Evolutionary conservation across 345 rosid species (phyloP).

Genomic region (Adansonia digitata): DNA sequence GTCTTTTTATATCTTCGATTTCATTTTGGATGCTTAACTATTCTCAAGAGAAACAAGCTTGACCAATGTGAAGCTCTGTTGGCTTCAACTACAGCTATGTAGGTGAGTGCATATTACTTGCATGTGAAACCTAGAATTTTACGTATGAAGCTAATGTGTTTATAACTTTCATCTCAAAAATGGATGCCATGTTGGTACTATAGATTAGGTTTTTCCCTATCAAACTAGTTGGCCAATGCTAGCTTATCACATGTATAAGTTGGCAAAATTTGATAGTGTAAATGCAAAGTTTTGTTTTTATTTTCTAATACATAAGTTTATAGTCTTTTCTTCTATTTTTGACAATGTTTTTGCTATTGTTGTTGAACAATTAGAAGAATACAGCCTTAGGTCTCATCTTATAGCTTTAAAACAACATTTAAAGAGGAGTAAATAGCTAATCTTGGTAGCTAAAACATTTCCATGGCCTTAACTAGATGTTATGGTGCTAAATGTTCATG

Average conservation of each 20-base stretch:
- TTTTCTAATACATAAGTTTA: not conserved
- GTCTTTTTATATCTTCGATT: constrained; percentile 18
- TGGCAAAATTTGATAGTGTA: not conserved
- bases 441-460: constrained; percentile 21
- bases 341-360: constrained; percentile 8
- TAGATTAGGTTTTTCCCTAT: not conserved
- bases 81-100: constrained; percentile 58
- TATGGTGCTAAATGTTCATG: no score
- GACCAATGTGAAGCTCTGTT: constrained; percentile 62
- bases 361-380: constrained; percentile 18
- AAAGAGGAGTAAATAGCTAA: constrained; percentile 29
- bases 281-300: no score
- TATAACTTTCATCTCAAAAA: not conserved
- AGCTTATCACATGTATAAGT: not conserved
- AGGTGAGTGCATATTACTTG: constrained; percentile 39
- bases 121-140: not conserved
- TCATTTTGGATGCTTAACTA: constrained; percentile 5
- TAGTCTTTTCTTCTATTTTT: not conserved
- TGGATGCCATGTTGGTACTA: not conserved
- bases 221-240: not conserved
- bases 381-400: constrained; percentile 43
- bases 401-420: constrained; percentile 50
- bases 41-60: constrained; percentile 42
- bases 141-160: not conserved
- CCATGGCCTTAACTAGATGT: constrained; percentile 28